Conservation (phyloP, 345 rosid genomes). For the Brassica juncea region DNA sequence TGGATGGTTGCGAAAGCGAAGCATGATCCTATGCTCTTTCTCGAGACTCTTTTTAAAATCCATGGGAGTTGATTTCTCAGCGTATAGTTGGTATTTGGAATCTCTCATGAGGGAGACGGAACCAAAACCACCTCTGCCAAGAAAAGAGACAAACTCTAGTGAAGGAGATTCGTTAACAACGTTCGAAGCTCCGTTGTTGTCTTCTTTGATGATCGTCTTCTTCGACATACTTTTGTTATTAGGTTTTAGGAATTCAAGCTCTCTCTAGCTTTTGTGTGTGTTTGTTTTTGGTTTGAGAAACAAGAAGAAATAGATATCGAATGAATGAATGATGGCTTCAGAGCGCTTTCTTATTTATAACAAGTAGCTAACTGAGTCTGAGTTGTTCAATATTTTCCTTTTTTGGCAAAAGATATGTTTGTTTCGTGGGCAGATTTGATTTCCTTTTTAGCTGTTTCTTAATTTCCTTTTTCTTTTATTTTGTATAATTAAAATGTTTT, state of each 20-base stretch:
- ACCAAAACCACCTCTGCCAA: slow-evolving; percentile 16
- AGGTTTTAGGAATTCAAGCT: neutral
- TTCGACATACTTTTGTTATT: neutral
- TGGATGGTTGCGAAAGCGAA: neutral
- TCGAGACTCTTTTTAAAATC: neutral
- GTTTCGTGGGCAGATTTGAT: too few species aligned
- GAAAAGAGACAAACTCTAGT: neutral
- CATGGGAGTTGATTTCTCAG: neutral
- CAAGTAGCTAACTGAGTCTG: neutral
- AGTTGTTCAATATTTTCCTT: neutral
- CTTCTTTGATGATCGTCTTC: neutral
- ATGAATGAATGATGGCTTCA: neutral
- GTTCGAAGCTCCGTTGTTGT: neutral
- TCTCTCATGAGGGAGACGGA: neutral
- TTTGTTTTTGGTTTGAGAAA: neutral
- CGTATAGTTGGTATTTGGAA: neutral
- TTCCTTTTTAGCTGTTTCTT: too few species aligned
- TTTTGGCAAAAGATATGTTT: too few species aligned
- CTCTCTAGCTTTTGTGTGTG: neutral
- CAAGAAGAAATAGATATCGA: too few species aligned
- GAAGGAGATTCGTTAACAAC: neutral
- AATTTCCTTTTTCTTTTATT: too few species aligned
- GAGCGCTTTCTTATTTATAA: neutral
- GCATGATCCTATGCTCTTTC: slow-evolving; percentile 17
- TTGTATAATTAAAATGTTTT: too few species aligned